Conservation (phyloP, 139 green algal species). For the Chlorella ohadii region DNA sequence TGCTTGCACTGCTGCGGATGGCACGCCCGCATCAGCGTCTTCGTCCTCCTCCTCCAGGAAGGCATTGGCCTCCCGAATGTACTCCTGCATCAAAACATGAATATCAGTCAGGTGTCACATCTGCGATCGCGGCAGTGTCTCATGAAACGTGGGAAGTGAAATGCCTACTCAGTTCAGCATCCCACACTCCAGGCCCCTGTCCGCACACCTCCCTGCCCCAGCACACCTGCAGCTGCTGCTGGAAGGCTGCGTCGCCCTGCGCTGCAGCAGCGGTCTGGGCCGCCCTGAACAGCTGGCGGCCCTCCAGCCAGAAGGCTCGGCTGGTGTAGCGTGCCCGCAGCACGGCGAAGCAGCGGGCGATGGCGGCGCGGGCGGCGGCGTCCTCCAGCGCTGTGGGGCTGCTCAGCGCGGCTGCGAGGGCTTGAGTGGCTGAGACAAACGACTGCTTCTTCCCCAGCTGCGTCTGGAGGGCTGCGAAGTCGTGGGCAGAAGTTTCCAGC, state of each 20-base stretch:
- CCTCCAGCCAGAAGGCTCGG: constrained; percentile 26
- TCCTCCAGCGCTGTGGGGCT: not conserved
- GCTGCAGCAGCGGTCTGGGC: not conserved
- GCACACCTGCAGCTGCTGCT: not conserved
- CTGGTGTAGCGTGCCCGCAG: constrained; percentile 33
- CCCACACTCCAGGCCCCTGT: too few relatives aligned
- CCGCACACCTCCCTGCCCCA: too few relatives aligned
- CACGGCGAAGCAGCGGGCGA: not conserved
- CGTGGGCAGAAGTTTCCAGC: not conserved
- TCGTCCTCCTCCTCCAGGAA: constrained; percentile 15
- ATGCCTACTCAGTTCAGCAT: too few relatives aligned
- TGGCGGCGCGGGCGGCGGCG: not conserved
- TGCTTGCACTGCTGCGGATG: not conserved
- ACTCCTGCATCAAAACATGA: not conserved
- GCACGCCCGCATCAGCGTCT: not conserved
- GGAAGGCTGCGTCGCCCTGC: not conserved
- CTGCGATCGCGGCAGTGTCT: too few relatives aligned
- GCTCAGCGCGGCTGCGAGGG: not conserved
- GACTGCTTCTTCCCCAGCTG: constrained; percentile 16
- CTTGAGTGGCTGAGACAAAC: not conserved
- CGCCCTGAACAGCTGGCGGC: constrained; percentile 25
- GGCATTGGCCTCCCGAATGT: not conserved
- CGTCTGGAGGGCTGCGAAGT: not conserved
- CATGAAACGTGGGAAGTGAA: too few relatives aligned
- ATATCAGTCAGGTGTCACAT: not conserved